Conservation (phyloP, 2,329 filamentous ascomycete genomes). For the Calonectria pteridis region DNA sequence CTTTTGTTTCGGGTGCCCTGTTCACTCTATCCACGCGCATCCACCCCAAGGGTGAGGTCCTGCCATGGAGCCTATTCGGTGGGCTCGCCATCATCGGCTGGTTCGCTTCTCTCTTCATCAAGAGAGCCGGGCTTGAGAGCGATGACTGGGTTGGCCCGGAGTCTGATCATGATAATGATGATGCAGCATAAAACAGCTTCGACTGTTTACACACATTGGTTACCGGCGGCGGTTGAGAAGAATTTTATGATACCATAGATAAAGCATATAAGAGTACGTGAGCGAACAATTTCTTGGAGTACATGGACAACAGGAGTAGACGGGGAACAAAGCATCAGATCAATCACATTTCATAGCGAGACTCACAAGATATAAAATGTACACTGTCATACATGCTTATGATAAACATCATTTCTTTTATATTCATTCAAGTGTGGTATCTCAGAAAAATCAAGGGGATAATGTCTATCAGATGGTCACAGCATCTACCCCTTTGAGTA, state of each 20-base stretch:
- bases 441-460: too few relatives aligned
- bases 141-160: conserved; percentile 61
- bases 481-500: too few relatives aligned
- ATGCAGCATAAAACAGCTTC: conserved; percentile 18
- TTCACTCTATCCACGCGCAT: conserved; percentile 84
- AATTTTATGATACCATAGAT: conserved; percentile 14
- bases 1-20: conserved; percentile 87
- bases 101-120: conserved; percentile 81
- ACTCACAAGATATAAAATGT: too few relatives aligned
- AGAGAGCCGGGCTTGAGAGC: conserved; percentile 71
- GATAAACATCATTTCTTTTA: too few relatives aligned
- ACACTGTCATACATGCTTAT: too few relatives aligned
- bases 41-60: conserved; percentile 82
- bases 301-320: background rate
- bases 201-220: background rate
- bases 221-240: background rate
- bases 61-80: conserved; percentile 90
- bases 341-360: background rate
- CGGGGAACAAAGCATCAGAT: background rate
- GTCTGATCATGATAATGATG: conserved; percentile 36
- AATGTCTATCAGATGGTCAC: too few relatives aligned
- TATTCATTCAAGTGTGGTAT: too few relatives aligned
- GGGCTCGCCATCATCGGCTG: conserved; percentile 86
- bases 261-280: background rate
- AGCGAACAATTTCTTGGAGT: conserved; percentile 2